These are phyloP conservation scores for Suillus variegatus DNA, from an alignment of 768 basidiomycete species.

Conservation along the genomic window DNA sequence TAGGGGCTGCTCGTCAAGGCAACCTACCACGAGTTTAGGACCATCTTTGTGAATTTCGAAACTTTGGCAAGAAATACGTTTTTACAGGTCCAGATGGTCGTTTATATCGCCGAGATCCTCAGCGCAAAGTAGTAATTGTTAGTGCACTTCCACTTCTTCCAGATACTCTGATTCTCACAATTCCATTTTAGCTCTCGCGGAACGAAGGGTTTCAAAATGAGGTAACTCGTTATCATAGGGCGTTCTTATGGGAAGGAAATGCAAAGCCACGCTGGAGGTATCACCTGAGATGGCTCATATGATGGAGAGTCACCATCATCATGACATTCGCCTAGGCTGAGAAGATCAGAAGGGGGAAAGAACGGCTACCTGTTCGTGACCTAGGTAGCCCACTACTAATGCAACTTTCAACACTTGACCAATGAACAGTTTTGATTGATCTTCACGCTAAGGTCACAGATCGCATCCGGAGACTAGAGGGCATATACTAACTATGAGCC, in stretches of 20 bases:
- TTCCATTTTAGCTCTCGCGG: conserved; percentile 11
- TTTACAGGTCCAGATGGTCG: conserved; percentile 7
- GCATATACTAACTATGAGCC: not conserved
- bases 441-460: not conserved
- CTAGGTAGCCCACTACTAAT: not conserved
- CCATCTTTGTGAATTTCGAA: not conserved
- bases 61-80: not conserved
- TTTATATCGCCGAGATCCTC: not conserved
- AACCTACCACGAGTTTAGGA: not conserved
- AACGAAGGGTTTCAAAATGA: conserved; percentile 16
- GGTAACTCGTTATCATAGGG: conserved; percentile 22
- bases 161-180: not conserved
- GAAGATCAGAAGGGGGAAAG: conserved; percentile 5
- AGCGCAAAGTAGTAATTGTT: not conserved
- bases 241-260: not conserved
- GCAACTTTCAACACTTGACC: not conserved
- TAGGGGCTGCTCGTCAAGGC: conserved; percentile 15
- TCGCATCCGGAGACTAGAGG: not conserved
- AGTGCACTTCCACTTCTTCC: not conserved
- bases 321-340: conserved; percentile 16
- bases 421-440: not conserved
- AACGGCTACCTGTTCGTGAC: not conserved
- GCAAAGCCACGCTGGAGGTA: conserved; percentile 12
- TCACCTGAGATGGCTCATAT: conserved; percentile 10
- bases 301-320: conserved; percentile 2